phyloP scores from a whole-genome alignment of 768 basidiomycete species.

The Gautieria morchelliformis region DNA sequence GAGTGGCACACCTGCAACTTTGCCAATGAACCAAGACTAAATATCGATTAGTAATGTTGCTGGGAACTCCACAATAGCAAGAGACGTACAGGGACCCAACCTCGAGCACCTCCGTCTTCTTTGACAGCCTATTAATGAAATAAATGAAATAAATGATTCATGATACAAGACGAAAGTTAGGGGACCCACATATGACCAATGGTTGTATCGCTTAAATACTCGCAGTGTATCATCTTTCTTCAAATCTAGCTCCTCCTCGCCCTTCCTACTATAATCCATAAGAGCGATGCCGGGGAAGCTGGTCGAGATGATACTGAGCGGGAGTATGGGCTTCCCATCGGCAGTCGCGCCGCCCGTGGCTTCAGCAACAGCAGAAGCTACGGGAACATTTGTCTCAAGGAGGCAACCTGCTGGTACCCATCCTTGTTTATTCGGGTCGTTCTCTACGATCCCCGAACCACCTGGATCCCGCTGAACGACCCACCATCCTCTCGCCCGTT shows the following conservation, averaged over 20 bases:
- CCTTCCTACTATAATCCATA: constrained; percentile 94
- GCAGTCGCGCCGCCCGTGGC: constrained; percentile 51
- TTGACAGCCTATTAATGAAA: constrained; percentile 69
- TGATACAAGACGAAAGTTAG: constrained; percentile 2
- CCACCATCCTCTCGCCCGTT: constrained; percentile 98
- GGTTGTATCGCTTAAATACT: constrained; percentile 97
- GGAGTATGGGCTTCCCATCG: constrained; percentile 55
- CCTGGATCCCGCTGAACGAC: constrained; percentile 91
- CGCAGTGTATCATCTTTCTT: constrained; percentile 80
- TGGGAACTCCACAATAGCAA: constrained; percentile 3
- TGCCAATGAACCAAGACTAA: constrained; percentile 93
- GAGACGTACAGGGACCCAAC: constrained; percentile 81
- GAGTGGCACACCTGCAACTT: constrained; percentile 41
- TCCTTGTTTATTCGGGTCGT: constrained; percentile 74
- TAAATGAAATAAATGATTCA: constrained; percentile 6
- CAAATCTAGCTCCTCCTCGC: constrained; percentile 85
- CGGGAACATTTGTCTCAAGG: constrained; percentile 86
- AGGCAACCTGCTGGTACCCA: constrained; percentile 99
- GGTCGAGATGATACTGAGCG: constrained; percentile 88
- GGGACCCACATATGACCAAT: constrained; percentile 81
- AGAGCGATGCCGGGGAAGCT: constrained; percentile 94
- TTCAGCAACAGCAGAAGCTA: constrained; percentile 78
- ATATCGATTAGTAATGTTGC: constrained; percentile 9
- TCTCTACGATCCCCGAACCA: constrained; percentile 69
- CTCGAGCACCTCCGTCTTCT: constrained; percentile 85